A percentile compares a stretch with the other conserved stretches of the same genome.
These are phyloP conservation scores for Aspergillus funiculosus DNA, from an alignment of 495 filamentous ascomycete genomes.

Conservation along the genomic window DNA sequence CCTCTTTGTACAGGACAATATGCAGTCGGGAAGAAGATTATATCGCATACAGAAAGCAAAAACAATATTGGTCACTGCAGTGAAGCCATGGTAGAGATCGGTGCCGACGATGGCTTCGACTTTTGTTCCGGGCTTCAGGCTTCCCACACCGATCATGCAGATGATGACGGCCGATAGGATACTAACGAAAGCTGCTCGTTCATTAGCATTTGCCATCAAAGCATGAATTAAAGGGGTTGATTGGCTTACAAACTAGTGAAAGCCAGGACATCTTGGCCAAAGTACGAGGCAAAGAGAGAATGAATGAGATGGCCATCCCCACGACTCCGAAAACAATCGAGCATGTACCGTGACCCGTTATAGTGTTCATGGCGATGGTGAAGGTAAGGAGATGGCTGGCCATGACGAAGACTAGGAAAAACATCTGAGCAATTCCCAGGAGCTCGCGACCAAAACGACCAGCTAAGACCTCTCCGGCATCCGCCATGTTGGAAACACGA, in stretches of 20 bases:
- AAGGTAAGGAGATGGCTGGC: constrained; percentile 73
- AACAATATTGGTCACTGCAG: constrained; percentile 43
- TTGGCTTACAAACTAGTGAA: constrained; percentile 54
- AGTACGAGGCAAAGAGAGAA: constrained; percentile 62
- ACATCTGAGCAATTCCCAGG: constrained; percentile 53
- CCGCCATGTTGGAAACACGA: constrained; percentile 65
- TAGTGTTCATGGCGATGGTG: constrained; percentile 64
- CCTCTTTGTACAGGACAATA: too few relatives aligned
- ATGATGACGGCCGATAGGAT: constrained; percentile 64
- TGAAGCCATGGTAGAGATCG: constrained; percentile 35
- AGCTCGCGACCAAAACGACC: constrained; percentile 60
- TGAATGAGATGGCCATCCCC: constrained; percentile 57
- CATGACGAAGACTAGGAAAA: constrained; percentile 73
- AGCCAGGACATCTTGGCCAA: constrained; percentile 56
- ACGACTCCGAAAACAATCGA: constrained; percentile 65
- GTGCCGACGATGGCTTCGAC: constrained; percentile 29
- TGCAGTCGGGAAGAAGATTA: neutral
- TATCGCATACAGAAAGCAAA: constrained; percentile 38
- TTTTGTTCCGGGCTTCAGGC: constrained; percentile 30
- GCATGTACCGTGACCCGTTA: constrained; percentile 62
- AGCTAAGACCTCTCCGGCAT: constrained; percentile 61
- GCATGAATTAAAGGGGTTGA: neutral
- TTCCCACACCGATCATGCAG: constrained; percentile 62
- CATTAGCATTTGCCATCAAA: constrained; percentile 26
- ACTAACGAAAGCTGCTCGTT: constrained; percentile 55